Evolutionary conservation across 2,329 filamentous ascomycete genomes (phyloP).

Genomic region (Botrytis cinerea): DNA sequence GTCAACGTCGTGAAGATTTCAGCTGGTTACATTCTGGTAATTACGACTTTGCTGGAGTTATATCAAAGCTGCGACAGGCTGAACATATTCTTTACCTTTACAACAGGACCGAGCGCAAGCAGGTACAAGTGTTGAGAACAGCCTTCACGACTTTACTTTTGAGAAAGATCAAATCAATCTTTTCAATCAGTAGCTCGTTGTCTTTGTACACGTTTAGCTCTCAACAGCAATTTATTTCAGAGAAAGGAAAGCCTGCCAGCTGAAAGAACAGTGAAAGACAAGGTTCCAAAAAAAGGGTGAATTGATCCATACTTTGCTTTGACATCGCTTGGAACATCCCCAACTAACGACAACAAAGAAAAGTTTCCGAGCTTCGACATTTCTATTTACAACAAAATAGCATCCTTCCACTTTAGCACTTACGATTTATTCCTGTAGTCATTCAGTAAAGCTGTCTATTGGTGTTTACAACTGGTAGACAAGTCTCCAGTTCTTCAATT

Average conservation of each 20-base stretch:
- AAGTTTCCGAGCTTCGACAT: constrained; percentile 4
- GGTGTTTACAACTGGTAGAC: constrained; percentile 12
- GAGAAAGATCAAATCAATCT: not conserved
- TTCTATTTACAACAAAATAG: constrained; percentile 14
- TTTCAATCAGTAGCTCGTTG: not conserved
- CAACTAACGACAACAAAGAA: constrained; percentile 24
- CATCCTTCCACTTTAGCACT: not conserved
- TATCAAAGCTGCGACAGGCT: constrained; percentile 36
- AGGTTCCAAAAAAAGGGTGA: constrained; percentile 12
- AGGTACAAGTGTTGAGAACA: constrained; percentile 1
- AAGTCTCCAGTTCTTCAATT: constrained; percentile 8
- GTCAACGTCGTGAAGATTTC: not conserved
- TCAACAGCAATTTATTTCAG: not conserved
- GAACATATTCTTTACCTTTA: constrained; percentile 25
- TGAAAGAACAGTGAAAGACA: constrained; percentile 10
- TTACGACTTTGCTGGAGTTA: not conserved
- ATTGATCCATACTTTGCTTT: constrained; percentile 20
- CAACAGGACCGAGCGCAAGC: constrained; percentile 38
- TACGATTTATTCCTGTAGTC: not conserved
- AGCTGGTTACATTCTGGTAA: not conserved
- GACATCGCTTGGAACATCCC: constrained; percentile 17
- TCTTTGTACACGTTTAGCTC: not conserved
- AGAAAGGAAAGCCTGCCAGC: constrained; percentile 1
- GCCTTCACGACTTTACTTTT: constrained; percentile 6
- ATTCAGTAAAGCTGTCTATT: constrained; percentile 6